phyloP scores from a whole-genome alignment of 2,329 filamentous ascomycete species.

The Claviceps sorghi region DNA sequence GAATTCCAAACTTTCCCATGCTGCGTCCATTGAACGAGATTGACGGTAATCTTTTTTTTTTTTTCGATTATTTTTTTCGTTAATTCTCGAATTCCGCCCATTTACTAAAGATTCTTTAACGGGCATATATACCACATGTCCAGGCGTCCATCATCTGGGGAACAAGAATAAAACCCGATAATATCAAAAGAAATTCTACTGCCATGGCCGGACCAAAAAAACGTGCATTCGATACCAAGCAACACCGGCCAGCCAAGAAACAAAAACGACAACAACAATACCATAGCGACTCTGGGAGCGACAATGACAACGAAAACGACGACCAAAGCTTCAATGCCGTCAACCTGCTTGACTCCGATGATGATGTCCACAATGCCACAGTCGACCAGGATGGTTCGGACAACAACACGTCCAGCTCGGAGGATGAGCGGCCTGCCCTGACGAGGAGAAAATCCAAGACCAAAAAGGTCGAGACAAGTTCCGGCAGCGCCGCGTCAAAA shows the following conservation, averaged over 20 bases:
- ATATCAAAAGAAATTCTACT: not conserved
- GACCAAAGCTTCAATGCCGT: conserved; percentile 33
- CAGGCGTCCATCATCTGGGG: not conserved
- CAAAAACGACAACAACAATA: conserved; percentile 34
- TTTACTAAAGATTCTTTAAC: not conserved
- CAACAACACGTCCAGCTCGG: conserved; percentile 19
- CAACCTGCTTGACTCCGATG: conserved; percentile 42
- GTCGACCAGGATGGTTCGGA: conserved; percentile 21
- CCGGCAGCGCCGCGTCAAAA: conserved; percentile 9
- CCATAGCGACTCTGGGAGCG: conserved; percentile 35
- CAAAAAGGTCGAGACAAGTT: conserved; percentile 9
- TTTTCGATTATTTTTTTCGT: not conserved
- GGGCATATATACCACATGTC: not conserved
- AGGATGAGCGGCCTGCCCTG: conserved; percentile 16
- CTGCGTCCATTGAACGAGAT: not conserved
- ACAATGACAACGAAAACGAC: conserved; percentile 17
- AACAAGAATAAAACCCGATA: not conserved
- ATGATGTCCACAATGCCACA: conserved; percentile 38
- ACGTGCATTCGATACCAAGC: conserved; percentile 16
- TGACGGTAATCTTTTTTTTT: too few relatives aligned
- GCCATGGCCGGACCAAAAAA: conserved; percentile 23
- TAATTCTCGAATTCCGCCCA: not conserved
- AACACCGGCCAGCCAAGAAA: conserved; percentile 34
- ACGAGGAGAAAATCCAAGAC: conserved; percentile 8
- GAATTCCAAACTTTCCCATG: conserved; percentile 7